Percentiles rank a stretch among this genome's conserved stretches.
phyloP scores from a whole-genome alignment of 2,329 filamentous ascomycete species.

The Pseudopithomyces chartarum region DNA sequence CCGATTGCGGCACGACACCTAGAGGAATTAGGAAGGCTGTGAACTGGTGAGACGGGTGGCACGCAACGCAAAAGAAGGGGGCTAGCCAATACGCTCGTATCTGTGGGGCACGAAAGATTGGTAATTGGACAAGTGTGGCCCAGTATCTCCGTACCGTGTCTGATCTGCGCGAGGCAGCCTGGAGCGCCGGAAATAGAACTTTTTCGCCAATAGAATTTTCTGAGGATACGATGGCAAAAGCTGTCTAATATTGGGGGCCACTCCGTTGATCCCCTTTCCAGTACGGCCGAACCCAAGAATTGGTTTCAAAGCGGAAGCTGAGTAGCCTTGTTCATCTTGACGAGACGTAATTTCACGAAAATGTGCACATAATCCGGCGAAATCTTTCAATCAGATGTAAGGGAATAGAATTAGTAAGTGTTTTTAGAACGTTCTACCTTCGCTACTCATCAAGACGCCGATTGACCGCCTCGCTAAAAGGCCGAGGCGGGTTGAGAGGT shows the following conservation, averaged over 20 bases:
- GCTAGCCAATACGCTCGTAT: not conserved
- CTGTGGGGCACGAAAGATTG: not conserved
- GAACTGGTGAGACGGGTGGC: not conserved
- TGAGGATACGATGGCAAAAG: not conserved
- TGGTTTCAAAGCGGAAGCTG: not conserved
- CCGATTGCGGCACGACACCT: not conserved
- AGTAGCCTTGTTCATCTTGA: not conserved
- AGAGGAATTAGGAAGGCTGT: conserved; percentile 4
- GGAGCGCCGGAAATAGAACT: conserved; percentile 1
- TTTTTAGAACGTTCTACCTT: not conserved
- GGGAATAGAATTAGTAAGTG: not conserved
- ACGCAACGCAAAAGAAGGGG: not conserved
- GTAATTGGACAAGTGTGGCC: not conserved
- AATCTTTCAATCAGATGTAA: not conserved
- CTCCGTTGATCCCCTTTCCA: not conserved
- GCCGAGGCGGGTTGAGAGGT: conserved; percentile 28
- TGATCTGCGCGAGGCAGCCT: not conserved
- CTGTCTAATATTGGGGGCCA: conserved; percentile 7
- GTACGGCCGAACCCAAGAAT: not conserved
- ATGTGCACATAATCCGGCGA: not conserved
- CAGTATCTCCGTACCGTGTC: conserved; percentile 1
- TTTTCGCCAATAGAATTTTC: conserved; percentile 1
- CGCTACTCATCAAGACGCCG: conserved; percentile 29
- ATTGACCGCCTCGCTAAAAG: conserved; percentile 36
- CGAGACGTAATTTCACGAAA: not conserved